phyloP scores from a whole-genome alignment of 352 stramenopile genomes.

The Pythium apleroticum region DNA sequence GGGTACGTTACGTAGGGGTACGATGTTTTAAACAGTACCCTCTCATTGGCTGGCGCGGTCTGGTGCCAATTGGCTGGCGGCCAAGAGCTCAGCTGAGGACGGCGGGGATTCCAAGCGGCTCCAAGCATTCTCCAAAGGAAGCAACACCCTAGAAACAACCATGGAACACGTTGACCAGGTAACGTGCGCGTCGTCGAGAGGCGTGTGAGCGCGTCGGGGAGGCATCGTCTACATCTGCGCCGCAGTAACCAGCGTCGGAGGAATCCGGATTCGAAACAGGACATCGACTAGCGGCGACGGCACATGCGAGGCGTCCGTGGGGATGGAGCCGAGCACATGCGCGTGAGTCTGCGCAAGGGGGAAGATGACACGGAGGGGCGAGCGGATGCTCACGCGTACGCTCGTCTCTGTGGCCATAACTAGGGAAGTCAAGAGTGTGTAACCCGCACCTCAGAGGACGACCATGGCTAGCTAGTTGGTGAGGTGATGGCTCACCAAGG shows the following conservation, averaged over 20 bases:
- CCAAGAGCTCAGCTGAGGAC: not conserved
- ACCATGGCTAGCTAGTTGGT: slow-evolving; percentile 58
- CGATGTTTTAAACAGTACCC: slow-evolving; percentile 21
- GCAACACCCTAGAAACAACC: slow-evolving; percentile 42
- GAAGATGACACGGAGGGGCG: slow-evolving; percentile 1
- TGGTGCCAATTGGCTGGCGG: slow-evolving; percentile 21
- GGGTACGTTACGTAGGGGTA: slow-evolving; percentile 6
- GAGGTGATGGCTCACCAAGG: slow-evolving; percentile 79
- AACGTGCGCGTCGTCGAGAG: slow-evolving; percentile 24
- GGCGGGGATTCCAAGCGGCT: not conserved
- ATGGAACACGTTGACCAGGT: slow-evolving; percentile 88
- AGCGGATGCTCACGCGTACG: not conserved
- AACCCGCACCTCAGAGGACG: slow-evolving; percentile 24
- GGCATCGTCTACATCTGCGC: not conserved
- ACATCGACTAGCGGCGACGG: slow-evolving; percentile 1
- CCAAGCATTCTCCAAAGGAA: slow-evolving; percentile 32
- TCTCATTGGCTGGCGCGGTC: slow-evolving; percentile 6
- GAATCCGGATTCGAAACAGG: not conserved
- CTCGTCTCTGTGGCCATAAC: slow-evolving; percentile 2
- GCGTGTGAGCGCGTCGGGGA: not conserved
- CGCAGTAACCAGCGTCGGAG: not conserved
- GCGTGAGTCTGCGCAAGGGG: slow-evolving; percentile 6
- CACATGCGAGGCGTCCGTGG: not conserved
- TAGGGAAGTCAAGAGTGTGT: slow-evolving; percentile 10
- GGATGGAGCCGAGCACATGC: slow-evolving; percentile 4